phyloP scores from a whole-genome alignment of 2,329 filamentous ascomycete genomes.

The Stachybotrys chlorohalonatus region DNA sequence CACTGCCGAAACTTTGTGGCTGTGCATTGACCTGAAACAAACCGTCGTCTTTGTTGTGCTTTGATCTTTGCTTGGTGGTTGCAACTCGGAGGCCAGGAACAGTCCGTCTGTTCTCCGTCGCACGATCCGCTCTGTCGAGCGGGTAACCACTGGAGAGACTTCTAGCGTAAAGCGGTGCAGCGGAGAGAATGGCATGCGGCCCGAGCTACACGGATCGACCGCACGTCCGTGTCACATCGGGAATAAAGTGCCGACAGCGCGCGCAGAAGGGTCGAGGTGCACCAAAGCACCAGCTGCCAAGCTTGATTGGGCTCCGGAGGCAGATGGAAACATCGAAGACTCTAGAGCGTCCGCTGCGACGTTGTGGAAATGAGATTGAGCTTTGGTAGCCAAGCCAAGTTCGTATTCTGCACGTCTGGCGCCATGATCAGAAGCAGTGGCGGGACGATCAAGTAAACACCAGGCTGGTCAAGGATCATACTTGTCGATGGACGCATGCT shows the following conservation, averaged over 20 bases:
- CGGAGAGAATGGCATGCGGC: background rate
- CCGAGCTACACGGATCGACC: background rate
- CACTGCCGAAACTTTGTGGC: background rate
- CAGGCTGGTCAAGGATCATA: too few relatives aligned
- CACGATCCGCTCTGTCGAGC: background rate
- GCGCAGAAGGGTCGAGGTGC: background rate
- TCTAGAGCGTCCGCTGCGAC: too few relatives aligned
- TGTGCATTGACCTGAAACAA: background rate
- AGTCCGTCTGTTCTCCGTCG: background rate
- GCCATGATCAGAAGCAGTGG: too few relatives aligned
- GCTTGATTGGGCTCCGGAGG: background rate
- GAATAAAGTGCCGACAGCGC: background rate
- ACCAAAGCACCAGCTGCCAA: background rate
- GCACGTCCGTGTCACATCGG: background rate
- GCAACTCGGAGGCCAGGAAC: background rate
- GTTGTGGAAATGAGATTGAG: too few relatives aligned
- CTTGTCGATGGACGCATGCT: too few relatives aligned
- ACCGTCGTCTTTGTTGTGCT: background rate
- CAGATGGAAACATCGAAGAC: too few relatives aligned
- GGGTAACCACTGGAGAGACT: background rate
- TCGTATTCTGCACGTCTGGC: too few relatives aligned
- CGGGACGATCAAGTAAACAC: too few relatives aligned
- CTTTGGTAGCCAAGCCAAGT: too few relatives aligned
- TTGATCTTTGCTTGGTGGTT: background rate
- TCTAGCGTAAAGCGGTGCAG: background rate